A percentile compares a stretch with the other conserved stretches of the same genome.
phyloP scores from a whole-genome alignment of 164 flowering plant genomes.

The Buxus sempervirens region DNA sequence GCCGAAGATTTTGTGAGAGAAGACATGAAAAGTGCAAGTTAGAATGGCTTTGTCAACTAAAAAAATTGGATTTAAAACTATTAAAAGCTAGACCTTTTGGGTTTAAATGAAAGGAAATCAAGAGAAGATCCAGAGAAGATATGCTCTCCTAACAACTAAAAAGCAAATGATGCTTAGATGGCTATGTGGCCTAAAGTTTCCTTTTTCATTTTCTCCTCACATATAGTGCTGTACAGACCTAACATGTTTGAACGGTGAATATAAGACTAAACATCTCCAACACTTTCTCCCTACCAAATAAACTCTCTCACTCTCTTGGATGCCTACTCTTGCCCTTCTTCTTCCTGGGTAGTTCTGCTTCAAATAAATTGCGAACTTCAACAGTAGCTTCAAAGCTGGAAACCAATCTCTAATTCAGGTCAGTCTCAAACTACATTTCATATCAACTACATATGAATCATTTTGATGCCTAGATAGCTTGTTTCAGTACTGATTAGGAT shows the following conservation, averaged over 20 bases:
- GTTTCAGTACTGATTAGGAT: no score
- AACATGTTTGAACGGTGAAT: no score
- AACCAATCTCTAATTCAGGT: no score
- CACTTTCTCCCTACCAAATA: not conserved
- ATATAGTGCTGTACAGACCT: not conserved
- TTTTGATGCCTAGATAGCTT: no score
- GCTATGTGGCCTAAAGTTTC: not conserved
- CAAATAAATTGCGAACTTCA: no score
- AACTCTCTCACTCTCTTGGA: no score
- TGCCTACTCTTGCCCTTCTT: no score
- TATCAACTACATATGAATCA: no score
- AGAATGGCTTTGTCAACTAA: not conserved
- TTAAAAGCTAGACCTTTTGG: not conserved
- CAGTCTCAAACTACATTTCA: no score
- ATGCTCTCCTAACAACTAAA: not conserved
- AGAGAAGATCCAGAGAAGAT: not conserved
- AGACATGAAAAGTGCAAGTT: not conserved
- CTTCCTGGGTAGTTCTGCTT: no score
- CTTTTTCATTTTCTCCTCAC: not conserved
- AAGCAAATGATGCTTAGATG: conserved; percentile 2
- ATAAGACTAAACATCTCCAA: no score
- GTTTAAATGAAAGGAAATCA: conserved; percentile 1
- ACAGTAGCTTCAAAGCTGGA: no score
- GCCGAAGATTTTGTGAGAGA: not conserved
- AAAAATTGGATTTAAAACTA: not conserved